A percentile compares a stretch with the other conserved stretches of the same genome.
phyloP scores from a whole-genome alignment of 2,329 filamentous ascomycete genomes.

The Calonectria pteridis region DNA sequence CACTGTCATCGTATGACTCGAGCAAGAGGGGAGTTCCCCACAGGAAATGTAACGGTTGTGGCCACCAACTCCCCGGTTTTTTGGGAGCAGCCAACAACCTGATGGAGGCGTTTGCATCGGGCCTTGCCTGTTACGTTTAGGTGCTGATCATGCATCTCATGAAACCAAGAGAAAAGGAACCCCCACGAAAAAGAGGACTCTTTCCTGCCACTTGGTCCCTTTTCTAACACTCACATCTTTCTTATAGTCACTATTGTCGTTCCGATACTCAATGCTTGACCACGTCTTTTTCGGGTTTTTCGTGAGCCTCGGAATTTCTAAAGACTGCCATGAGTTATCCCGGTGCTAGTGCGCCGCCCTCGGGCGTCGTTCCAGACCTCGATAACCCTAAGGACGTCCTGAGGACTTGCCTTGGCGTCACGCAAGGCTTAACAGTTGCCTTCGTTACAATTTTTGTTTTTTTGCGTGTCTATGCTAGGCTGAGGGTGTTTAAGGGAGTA shows the following conservation, averaged over 20 bases:
- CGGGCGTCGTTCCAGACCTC: constrained; percentile 27
- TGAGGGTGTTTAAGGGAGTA: constrained; percentile 26
- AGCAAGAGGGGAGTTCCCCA: neutral
- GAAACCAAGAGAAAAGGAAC: neutral
- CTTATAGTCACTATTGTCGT: neutral
- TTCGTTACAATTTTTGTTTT: constrained; percentile 25
- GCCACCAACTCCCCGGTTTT: neutral
- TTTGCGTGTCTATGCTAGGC: constrained; percentile 30
- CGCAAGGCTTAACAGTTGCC: constrained; percentile 27
- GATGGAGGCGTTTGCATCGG: neutral
- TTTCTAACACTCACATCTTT: neutral
- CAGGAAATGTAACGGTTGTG: neutral
- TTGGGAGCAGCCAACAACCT: neutral
- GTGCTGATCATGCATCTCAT: neutral
- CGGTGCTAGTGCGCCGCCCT: constrained; percentile 27
- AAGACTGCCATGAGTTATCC: constrained; percentile 28
- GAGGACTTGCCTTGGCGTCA: constrained; percentile 33
- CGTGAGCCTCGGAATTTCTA: neutral
- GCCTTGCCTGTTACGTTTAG: neutral
- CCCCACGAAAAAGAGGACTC: neutral
- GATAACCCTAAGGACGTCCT: constrained; percentile 29
- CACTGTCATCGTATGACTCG: constrained; percentile 4
- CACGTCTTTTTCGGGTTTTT: too few relatives aligned
- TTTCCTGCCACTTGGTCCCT: neutral
- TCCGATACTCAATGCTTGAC: neutral